A percentile compares a stretch with the other conserved stretches of the same genome.
These are phyloP conservation scores for Isabelozyma gotoi DNA, from an alignment of 805 yeast genomes.

Conservation along the genomic window DNA sequence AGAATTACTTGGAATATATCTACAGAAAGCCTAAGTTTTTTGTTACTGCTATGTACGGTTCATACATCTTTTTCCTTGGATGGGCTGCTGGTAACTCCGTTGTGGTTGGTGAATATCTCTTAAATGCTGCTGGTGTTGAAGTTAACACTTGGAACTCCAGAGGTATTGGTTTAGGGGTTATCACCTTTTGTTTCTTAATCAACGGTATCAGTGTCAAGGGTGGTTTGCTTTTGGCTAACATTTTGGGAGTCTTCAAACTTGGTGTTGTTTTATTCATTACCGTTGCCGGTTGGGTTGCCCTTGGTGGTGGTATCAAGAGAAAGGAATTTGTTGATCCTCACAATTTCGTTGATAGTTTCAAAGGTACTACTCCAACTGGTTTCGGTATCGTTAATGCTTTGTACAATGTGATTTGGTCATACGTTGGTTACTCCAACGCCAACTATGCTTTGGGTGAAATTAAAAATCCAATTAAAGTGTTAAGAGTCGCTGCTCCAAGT, in stretches of 20 bases:
- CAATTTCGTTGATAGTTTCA: slow-evolving; percentile 60
- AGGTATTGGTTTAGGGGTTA: slow-evolving; percentile 72
- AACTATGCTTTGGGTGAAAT: slow-evolving; percentile 82
- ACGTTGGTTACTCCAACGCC: slow-evolving; percentile 79
- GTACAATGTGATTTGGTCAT: slow-evolving; percentile 83
- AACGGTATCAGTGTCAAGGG: slow-evolving; percentile 61
- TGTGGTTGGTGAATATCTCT: slow-evolving; percentile 74
- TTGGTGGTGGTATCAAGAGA: slow-evolving; percentile 65
- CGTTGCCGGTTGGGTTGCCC: slow-evolving; percentile 80
- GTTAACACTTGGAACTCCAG: slow-evolving; percentile 75
- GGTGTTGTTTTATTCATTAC: slow-evolving; percentile 69
- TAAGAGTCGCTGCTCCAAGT: slow-evolving; percentile 71
- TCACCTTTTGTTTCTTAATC: slow-evolving; percentile 66
- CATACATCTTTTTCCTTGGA: slow-evolving; percentile 72
- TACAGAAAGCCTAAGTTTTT: slow-evolving; percentile 68
- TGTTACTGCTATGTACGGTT: slow-evolving; percentile 59
- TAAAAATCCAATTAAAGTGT: slow-evolving; percentile 67
- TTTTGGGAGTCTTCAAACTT: slow-evolving; percentile 71
- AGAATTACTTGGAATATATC: slow-evolving; percentile 73
- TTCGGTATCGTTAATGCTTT: slow-evolving; percentile 73
- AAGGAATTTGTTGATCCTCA: slow-evolving; percentile 51
- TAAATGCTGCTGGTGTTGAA: slow-evolving; percentile 70
- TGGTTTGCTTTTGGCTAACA: slow-evolving; percentile 63
- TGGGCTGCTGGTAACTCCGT: slow-evolving; percentile 87
- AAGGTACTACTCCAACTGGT: slow-evolving; percentile 55